Evolutionary conservation across 352 stramenopile species (phyloP), one percentile per base, ranked within the genome.

Genomic region (Thalassiosira livingstoniorum): DNA sequence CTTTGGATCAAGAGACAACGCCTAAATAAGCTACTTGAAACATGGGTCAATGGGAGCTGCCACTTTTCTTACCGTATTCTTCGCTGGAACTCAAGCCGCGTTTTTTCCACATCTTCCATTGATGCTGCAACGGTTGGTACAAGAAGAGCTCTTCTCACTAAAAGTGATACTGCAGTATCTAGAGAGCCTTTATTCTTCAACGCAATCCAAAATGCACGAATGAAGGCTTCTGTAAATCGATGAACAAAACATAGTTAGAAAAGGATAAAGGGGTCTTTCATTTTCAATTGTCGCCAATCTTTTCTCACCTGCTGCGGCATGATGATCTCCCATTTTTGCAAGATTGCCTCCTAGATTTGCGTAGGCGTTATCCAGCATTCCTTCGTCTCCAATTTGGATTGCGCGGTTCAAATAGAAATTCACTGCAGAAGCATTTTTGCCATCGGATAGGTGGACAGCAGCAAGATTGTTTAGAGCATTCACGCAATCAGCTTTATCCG

Each of bases 301-400:
- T 25, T 39, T 69, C 21, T 54, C 69, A 61, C 60, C 47, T 23
- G 71, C 60, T 18, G 71, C 71, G 10, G 32, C 71, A 45, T 73
- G 23, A 11, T 80, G 32, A 25, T 80, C 31, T 0, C 71, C 71
- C 35, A 73, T 71, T 27, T 54, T 80, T 11, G 47, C 21, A 27
- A 80, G 34, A 35, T 73, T 45, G 4, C 42, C 60, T 23, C 71
- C 71, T 3, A 66, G 37, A 60, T 80, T 80, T 11, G 51, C 60
- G 25, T 80, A 80, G 0, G 60, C 71, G n/a, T 80, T 57, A 4
- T 5, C 43, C 0, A 80, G 57, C 60, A 73, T 73, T 1, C 43
- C n/a, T 45, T 80, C 71, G 7, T 80, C 71, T 18, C 71, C 71
- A n/a, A 80, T 80, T 32, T 72, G 60, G 4, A 80, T 80, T 2